Conservation (phyloP, 768 basidiomycete genomes). For the Amanita jacksonii region DNA sequence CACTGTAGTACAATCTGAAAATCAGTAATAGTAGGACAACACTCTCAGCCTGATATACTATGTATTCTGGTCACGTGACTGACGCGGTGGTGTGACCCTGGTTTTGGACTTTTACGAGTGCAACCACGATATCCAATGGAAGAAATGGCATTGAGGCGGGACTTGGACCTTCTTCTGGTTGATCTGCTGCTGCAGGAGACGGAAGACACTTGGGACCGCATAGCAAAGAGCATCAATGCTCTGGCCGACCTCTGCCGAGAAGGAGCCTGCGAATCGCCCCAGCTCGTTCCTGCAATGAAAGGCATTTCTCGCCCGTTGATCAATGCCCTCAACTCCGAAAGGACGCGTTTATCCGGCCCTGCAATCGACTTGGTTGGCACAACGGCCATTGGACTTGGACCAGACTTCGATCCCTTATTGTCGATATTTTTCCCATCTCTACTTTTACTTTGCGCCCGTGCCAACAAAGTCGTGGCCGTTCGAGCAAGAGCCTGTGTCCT, state of each 20-base stretch:
- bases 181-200: constrained; percentile 44
- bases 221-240: constrained; percentile 37
- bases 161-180: constrained; percentile 34
- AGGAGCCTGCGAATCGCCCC: constrained; percentile 41
- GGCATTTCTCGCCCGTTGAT: constrained; percentile 43
- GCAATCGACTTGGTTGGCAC: constrained; percentile 54
- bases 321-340: constrained; percentile 60
- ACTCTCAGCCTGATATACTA: too few relatives aligned
- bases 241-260: constrained; percentile 41
- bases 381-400: constrained; percentile 45
- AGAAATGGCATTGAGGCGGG: constrained; percentile 13
- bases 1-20: too few relatives aligned
- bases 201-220: constrained; percentile 74
- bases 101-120: too few relatives aligned
- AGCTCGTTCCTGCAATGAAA: constrained; percentile 40
- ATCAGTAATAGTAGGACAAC: too few relatives aligned
- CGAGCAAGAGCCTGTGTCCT: constrained; percentile 55
- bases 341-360: constrained; percentile 58
- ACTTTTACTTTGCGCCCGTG: constrained; percentile 54
- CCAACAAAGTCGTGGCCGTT: constrained; percentile 69
- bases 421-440: constrained; percentile 61
- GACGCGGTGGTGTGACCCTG: too few relatives aligned
- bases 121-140: too few relatives aligned
- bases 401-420: constrained; percentile 58
- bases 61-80: too few relatives aligned